phyloP scores from a whole-genome alignment of 2,329 filamentous ascomycete genomes.

The Aspergillus sojae region DNA sequence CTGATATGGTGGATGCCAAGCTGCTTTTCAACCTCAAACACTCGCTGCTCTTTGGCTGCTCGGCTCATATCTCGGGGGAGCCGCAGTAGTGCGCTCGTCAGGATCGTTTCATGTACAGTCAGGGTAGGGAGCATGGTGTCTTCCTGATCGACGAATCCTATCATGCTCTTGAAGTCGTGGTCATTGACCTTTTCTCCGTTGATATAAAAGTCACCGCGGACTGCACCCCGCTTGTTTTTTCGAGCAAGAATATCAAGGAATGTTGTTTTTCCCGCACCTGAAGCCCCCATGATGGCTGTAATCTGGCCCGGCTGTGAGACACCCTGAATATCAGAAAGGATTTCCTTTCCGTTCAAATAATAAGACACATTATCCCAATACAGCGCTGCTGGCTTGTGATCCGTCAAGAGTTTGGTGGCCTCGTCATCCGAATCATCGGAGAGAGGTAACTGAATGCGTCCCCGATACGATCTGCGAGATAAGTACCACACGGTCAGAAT shows the following conservation, averaged over 20 bases:
- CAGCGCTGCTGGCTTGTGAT: conserved; percentile 87
- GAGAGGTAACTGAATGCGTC: conserved; percentile 74
- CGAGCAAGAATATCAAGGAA: conserved; percentile 94
- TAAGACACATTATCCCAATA: conserved; percentile 90
- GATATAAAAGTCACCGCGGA: conserved; percentile 81
- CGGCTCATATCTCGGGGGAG: conserved; percentile 91
- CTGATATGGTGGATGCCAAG: conserved; percentile 93
- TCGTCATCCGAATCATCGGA: conserved; percentile 88
- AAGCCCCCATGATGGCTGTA: conserved; percentile 97
- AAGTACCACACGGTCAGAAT: conserved; percentile 86
- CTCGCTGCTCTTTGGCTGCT: conserved; percentile 84
- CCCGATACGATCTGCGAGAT: conserved; percentile 66
- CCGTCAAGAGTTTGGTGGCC: conserved; percentile 78
- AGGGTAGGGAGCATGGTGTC: conserved; percentile 95
- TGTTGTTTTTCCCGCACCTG: conserved; percentile 94
- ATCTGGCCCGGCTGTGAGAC: conserved; percentile 94
- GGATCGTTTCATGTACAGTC: conserved; percentile 96
- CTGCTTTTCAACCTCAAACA: conserved; percentile 91
- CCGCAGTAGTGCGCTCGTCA: conserved; percentile 88
- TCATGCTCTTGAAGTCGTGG: conserved; percentile 82
- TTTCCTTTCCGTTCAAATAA: conserved; percentile 81
- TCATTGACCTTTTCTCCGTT: conserved; percentile 90
- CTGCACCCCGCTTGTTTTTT: conserved; percentile 89
- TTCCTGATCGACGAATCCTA: conserved; percentile 97
- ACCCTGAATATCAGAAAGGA: conserved; percentile 77